phyloP scores from a whole-genome alignment of 2,329 filamentous ascomycete genomes.

The Decorospora gaudefroyi region DNA sequence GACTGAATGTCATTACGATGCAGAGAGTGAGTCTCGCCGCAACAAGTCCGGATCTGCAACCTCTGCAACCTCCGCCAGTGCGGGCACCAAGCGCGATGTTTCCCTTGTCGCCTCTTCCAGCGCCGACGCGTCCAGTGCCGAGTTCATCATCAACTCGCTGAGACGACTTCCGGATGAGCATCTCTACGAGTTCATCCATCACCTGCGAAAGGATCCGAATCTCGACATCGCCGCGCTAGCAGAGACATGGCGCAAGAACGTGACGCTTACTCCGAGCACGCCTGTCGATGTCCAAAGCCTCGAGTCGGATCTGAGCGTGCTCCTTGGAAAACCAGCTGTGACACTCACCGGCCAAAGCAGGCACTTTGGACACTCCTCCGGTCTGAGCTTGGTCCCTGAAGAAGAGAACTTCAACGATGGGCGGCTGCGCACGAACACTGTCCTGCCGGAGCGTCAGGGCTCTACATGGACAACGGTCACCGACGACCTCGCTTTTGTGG shows the following conservation, averaged over 20 bases:
- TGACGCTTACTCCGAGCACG: conserved; percentile 40
- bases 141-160: conserved; percentile 52
- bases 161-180: conserved; percentile 53
- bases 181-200: conserved; percentile 50
- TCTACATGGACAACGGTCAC: conserved; percentile 66
- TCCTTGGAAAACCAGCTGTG: conserved; percentile 45
- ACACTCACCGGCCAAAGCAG: conserved; percentile 43
- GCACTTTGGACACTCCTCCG: conserved; percentile 47
- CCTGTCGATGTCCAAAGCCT: conserved; percentile 34
- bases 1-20: conserved; percentile 57
- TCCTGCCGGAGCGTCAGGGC: conserved; percentile 23
- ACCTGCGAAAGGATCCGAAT: conserved; percentile 49
- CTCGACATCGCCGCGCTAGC: conserved; percentile 49
- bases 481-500: conserved; percentile 61
- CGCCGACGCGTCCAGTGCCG: conserved; percentile 25
- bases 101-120: conserved; percentile 18
- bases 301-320: conserved; percentile 44
- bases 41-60: conserved; percentile 44
- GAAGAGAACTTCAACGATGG: conserved; percentile 40
- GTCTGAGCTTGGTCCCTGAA: conserved; percentile 44
- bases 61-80: conserved; percentile 26
- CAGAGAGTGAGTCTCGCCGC: conserved; percentile 54
- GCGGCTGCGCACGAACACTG: conserved; percentile 16
- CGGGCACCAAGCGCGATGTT: conserved; percentile 40
- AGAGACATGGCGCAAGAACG: conserved; percentile 48